Conservation (phyloP, 179 eudicot species). For the Actinidia chinensis region DNA sequence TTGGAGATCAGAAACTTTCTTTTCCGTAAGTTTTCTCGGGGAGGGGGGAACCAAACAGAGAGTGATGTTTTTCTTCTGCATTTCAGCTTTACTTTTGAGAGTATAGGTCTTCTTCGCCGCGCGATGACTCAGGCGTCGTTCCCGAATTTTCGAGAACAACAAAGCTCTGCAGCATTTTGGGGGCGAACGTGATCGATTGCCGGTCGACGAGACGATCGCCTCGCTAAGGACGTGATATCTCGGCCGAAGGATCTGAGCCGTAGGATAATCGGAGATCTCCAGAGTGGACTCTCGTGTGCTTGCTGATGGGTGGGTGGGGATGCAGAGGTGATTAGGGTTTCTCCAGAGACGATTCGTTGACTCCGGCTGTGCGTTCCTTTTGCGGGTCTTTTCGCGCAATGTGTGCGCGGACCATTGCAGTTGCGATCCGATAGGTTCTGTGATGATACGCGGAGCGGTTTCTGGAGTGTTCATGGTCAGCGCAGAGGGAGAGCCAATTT, state of each 20-base stretch:
- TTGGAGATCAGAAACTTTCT: neutral
- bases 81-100: slow-evolving; percentile 52
- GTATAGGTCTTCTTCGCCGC: slow-evolving; percentile 54
- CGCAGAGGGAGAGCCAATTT: slow-evolving; percentile 28
- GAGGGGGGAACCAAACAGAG: neutral
- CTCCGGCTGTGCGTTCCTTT: slow-evolving; percentile 62
- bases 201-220: slow-evolving; percentile 41
- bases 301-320: slow-evolving; percentile 57
- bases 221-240: slow-evolving; percentile 50
- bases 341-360: slow-evolving; percentile 56
- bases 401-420: slow-evolving; percentile 63
- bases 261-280: slow-evolving; percentile 42
- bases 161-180: slow-evolving; percentile 68
- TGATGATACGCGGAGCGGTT: slow-evolving; percentile 50
- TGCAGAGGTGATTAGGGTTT: slow-evolving; percentile 73
- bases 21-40: neutral
- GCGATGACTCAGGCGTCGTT: slow-evolving; percentile 86
- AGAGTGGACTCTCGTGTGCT: slow-evolving; percentile 67
- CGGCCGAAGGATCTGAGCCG: slow-evolving; percentile 59
- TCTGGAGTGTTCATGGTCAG: slow-evolving; percentile 46
- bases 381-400: slow-evolving; percentile 87
- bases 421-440: slow-evolving; percentile 57
- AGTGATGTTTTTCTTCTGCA: neutral
- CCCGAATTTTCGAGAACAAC: slow-evolving; percentile 86
- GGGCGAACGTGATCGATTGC: slow-evolving; percentile 60